phyloP scores from a whole-genome alignment of 164 flowering plant species.

The Macadamia integrifolia region DNA sequence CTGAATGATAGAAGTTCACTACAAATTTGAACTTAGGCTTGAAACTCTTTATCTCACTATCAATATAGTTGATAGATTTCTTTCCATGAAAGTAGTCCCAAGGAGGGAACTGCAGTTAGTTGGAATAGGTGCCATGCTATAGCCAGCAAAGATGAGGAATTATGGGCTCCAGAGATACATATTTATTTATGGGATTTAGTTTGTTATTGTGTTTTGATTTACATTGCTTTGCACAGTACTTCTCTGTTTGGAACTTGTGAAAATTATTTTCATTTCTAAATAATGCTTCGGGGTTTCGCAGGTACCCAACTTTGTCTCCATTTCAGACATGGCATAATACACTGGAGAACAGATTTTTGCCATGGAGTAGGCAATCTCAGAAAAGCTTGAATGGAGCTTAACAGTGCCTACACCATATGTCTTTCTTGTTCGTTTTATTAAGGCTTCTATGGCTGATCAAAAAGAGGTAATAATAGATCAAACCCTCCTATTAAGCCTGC shows the following conservation, averaged over 20 bases:
- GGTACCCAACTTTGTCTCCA: slow-evolving; percentile 60
- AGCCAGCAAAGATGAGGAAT: slow-evolving; percentile 92
- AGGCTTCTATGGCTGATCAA: slow-evolving; percentile 48
- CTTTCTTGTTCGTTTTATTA: slow-evolving; percentile 79
- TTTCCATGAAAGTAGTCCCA: slow-evolving; percentile 38
- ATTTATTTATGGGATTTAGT: too few species aligned
- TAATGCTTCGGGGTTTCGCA: too few species aligned
- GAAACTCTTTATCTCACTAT: slow-evolving; percentile 85
- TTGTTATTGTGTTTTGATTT: not conserved
- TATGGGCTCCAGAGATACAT: slow-evolving; percentile 88
- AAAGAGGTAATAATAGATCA: slow-evolving; percentile 17
- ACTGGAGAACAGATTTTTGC: slow-evolving; percentile 45
- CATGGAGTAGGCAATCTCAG: slow-evolving; percentile 80
- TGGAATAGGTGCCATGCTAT: slow-evolving; percentile 80
- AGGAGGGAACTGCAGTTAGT: slow-evolving; percentile 74
- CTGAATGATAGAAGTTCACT: slow-evolving; percentile 87
- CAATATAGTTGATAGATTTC: slow-evolving; percentile 75
- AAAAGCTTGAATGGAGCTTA: slow-evolving; percentile 73
- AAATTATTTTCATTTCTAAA: too few species aligned
- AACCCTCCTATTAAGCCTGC: too few species aligned
- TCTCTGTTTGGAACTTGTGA: slow-evolving; percentile 16
- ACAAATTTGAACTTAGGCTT: slow-evolving; percentile 68
- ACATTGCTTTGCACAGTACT: slow-evolving; percentile 25
- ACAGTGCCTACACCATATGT: slow-evolving; percentile 87
- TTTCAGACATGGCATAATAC: slow-evolving; percentile 65